Base-by-base conservation (phyloP, 495 filamentous ascomycete species). In the Hyaloscypha finlandica region DNA sequence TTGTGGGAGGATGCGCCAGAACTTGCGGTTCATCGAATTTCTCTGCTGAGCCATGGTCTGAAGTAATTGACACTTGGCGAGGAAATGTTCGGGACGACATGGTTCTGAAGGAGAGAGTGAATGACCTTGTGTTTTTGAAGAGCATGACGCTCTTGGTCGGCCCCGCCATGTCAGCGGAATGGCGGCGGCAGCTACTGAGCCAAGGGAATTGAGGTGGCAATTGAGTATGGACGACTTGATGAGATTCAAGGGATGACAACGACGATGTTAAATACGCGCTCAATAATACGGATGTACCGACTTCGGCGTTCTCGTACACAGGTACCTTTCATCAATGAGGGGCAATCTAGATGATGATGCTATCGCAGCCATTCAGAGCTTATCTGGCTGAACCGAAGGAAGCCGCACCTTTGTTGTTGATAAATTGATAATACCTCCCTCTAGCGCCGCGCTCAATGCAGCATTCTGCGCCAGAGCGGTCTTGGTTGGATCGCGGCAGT, bases 341-440 rank as follows among this genome's bases (percentile, higher is more conserved):
- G 70, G 70, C 66, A 63, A 63, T 55, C 8, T 2, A n/a, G n/a
- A n/a, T 20, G 31, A 48, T 51, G 62, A 54, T 54, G 53, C 22
- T 48, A 29, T 68, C 62, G 48, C 52, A 56, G 53, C 57, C 22
- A 42, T 2, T 52, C 20, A 8, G 59, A 66, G 60, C 45, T 68
- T 68, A 68, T 71, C 66, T 35, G 45, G n/a, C 61, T 71, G 63
- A 60, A 59, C 70, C 70, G 70, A 68, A 32, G 53, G 14, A 62
- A 71, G 70, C 70, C 70, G 70, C 9, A 4, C 31, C 35, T 53
- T 65, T 42, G 19, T 58, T 53, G 48, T n/a, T 22, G 8, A 31
- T 25, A 25, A 25, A 25, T 25, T 25, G 25, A 25, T 25, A 53
- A 20, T 53, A 53, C 51, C 51, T 2, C 9, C 14, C 35, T 37